A percentile compares a stretch with the other conserved stretches of the same genome.
Evolutionary conservation across 2,329 filamentous ascomycete genomes (phyloP).

Genomic region (Alternaria incomplexa): DNA sequence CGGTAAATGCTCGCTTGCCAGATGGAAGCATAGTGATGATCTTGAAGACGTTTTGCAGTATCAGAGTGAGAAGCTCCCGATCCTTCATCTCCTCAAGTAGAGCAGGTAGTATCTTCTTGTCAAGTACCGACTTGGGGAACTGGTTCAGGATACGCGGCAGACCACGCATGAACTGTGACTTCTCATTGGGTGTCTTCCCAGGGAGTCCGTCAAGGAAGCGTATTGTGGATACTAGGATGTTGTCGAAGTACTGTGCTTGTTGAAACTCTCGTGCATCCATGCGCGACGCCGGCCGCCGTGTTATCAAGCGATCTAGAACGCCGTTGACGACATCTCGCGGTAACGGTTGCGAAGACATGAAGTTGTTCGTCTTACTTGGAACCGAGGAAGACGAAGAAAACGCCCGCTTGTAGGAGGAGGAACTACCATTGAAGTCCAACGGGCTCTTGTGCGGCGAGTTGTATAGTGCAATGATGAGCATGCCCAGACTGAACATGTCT

Average conservation of each 20-base stretch:
- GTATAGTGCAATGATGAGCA: slow-evolving; percentile 88
- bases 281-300: slow-evolving; percentile 82
- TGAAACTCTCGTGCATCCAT: slow-evolving; percentile 92
- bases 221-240: slow-evolving; percentile 93
- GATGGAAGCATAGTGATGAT: slow-evolving; percentile 78
- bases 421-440: slow-evolving; percentile 78
- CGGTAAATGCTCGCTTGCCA: slow-evolving; percentile 78
- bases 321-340: slow-evolving; percentile 77
- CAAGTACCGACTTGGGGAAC: slow-evolving; percentile 91
- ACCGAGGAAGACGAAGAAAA: slow-evolving; percentile 80
- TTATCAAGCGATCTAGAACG: slow-evolving; percentile 85
- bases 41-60: slow-evolving; percentile 90
- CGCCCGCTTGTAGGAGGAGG: slow-evolving; percentile 83
- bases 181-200: slow-evolving; percentile 89
- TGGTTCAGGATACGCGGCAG: slow-evolving; percentile 85
- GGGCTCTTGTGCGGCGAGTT: slow-evolving; percentile 93
- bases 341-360: slow-evolving; percentile 77
- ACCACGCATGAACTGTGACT: slow-evolving; percentile 88
- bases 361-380: slow-evolving; percentile 82
- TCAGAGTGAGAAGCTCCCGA: slow-evolving; percentile 79
- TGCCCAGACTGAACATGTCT: slow-evolving; percentile 92
- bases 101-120: slow-evolving; percentile 90
- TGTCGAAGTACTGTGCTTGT: slow-evolving; percentile 95
- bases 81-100: slow-evolving; percentile 94
- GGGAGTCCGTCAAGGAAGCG: slow-evolving; percentile 91